Conservation (phyloP, 352 stramenopile genomes). For the Phytophthora capsici region DNA sequence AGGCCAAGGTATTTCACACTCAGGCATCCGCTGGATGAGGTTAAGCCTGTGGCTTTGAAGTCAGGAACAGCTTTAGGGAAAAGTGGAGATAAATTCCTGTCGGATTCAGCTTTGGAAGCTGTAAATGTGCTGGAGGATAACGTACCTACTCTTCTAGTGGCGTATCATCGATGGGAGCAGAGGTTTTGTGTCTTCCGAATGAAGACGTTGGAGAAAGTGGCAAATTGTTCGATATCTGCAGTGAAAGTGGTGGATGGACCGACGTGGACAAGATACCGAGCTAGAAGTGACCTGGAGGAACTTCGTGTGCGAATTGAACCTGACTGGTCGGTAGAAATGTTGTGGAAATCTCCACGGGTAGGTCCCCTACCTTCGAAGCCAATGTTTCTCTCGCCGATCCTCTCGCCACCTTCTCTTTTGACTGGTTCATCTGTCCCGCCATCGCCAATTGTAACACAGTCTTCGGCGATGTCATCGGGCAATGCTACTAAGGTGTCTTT, state of each 20-base stretch:
- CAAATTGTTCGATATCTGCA: slow-evolving; percentile 7
- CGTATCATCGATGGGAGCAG: slow-evolving; percentile 54
- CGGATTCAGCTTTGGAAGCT: slow-evolving; percentile 59
- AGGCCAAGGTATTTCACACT: slow-evolving; percentile 80
- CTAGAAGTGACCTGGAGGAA: slow-evolving; percentile 38
- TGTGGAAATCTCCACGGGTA: slow-evolving; percentile 44
- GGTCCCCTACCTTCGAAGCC: slow-evolving; percentile 14
- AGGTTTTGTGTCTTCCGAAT: slow-evolving; percentile 64
- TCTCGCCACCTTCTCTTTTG: slow-evolving; percentile 5
- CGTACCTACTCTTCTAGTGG: slow-evolving; percentile 43
- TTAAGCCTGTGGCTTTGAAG: slow-evolving; percentile 66
- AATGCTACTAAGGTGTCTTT: slow-evolving; percentile 37
- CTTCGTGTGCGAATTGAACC: slow-evolving; percentile 47
- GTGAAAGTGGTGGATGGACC: slow-evolving; percentile 49
- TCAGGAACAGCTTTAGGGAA: not conserved
- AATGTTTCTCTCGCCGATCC: slow-evolving; percentile 34
- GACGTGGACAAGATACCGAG: slow-evolving; percentile 47
- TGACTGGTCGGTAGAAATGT: slow-evolving; percentile 40
- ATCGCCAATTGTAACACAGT: slow-evolving; percentile 13
- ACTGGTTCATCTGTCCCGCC: slow-evolving; percentile 17
- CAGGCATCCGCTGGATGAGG: slow-evolving; percentile 73
- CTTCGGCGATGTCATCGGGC: slow-evolving; percentile 5
- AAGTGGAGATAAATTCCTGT: slow-evolving; percentile 41
- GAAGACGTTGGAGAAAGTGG: slow-evolving; percentile 12
- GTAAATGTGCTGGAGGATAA: slow-evolving; percentile 43